Base-by-base conservation (phyloP, 441 rosid genomes). In the Erysimum pusillum region DNA sequence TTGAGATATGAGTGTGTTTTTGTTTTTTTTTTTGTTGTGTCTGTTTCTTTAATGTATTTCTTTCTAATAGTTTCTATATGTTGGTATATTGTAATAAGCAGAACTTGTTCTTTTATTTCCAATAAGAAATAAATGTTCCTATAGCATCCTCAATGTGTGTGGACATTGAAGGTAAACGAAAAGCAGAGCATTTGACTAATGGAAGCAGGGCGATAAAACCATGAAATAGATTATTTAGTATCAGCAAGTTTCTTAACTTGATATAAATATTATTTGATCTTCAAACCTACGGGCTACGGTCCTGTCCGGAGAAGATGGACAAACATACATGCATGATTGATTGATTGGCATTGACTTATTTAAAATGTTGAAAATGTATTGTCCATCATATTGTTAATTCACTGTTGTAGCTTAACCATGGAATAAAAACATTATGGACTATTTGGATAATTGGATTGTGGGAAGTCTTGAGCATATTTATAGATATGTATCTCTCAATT, bases 71-170 rank as follows among this genome's bases (percentile, higher is more conserved):
- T 36, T 73, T 73, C 63, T 61, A 10, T 62, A 28, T 56, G 54
- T 64, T 63, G 76, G 67, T 36, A 49, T 58, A 56, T 46, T 77
- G 80, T 70, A 70, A 70, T 76, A 63, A 54, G 65, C 67, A 57
- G 45, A 38, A 56, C 72, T 56, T 76, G 53, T 1, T 57, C 7
- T 57, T 77, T 71, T 56, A 39, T 71, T 31, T 57, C 32, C 56
- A 71, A 9, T 57, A 65, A 48, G 46, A 71, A 77, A 77, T 65
- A 77, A 77, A 77, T 77, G 80, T 77, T 63, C 2, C 2, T 57
- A 46, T 48, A 18, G 5, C 32, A 22, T 22, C 10, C 22, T 58
- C 12, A 13, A 25, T 31, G 18, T 32, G 62, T 35, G 48, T 44
- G 3, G 3, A 25, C 10, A 14, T 0, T 67, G 35, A 8, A 35